These are phyloP conservation scores for Colletotrichum aenigma DNA, from an alignment of 2,329 filamentous ascomycete genomes.

Conservation along the genomic window DNA sequence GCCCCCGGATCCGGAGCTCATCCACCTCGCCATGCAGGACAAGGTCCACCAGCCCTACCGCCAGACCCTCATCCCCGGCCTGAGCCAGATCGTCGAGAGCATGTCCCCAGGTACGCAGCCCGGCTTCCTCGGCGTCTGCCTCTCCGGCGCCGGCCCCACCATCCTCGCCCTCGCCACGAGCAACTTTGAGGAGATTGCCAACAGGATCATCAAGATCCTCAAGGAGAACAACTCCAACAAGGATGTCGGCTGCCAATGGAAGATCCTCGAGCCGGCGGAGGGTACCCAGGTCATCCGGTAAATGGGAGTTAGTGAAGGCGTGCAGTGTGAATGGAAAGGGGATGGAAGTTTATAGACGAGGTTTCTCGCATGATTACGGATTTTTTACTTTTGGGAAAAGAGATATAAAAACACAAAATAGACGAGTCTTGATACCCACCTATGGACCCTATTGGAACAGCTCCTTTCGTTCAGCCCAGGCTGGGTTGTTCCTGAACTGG, in stretches of 20 bases:
- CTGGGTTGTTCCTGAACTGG: background rate
- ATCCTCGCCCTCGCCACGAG: constrained; percentile 91
- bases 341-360: background rate
- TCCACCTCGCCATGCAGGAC: constrained; percentile 98
- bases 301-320: background rate
- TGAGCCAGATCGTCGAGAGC: constrained; percentile 87
- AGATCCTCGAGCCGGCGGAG: constrained; percentile 85
- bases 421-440: constrained; percentile 5
- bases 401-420: background rate
- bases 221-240: constrained; percentile 59
- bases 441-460: background rate
- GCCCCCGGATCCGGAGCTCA: constrained; percentile 89
- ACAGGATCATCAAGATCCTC: constrained; percentile 78
- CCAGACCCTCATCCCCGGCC: constrained; percentile 86
- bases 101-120: constrained; percentile 88
- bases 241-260: constrained; percentile 83
- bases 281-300: constrained; percentile 56
- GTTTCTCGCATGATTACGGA: background rate
- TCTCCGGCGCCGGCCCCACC: constrained; percentile 93
- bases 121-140: constrained; percentile 89
- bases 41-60: constrained; percentile 97
- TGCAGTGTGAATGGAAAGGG: background rate
- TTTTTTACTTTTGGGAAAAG: background rate
- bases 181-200: constrained; percentile 87
- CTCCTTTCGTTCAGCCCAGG: background rate